These are phyloP conservation scores for Paecilomyces dactylethromorphus DNA, from an alignment of 2,329 filamentous ascomycete species.

Conservation along the genomic window DNA sequence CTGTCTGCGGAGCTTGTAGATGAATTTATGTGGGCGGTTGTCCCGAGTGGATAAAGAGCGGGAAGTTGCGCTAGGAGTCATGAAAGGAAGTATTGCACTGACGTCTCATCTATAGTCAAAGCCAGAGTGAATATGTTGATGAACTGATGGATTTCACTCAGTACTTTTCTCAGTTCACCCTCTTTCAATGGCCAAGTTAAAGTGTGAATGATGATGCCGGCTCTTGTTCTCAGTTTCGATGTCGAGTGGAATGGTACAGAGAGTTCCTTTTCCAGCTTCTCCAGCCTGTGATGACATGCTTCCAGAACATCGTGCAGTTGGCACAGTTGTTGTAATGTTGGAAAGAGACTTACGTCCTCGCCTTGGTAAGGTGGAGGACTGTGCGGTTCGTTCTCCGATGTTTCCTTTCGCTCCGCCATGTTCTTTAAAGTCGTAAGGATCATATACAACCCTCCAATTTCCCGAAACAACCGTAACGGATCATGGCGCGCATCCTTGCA, in stretches of 20 bases:
- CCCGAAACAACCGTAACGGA: slow-evolving; percentile 2
- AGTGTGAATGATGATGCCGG: neutral
- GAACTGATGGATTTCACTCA: slow-evolving; percentile 4
- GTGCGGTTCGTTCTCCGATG: neutral
- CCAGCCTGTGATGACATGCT: slow-evolving; percentile 1
- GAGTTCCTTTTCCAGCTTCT: slow-evolving; percentile 3
- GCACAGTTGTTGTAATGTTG: slow-evolving; percentile 2
- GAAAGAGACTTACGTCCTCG: neutral
- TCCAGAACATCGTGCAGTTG: slow-evolving; percentile 3
- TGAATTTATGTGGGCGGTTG: neutral
- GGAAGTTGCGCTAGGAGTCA: neutral
- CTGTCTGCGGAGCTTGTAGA: neutral
- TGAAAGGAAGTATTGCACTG: neutral
- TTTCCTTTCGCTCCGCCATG: slow-evolving; percentile 1
- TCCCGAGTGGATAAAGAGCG: neutral
- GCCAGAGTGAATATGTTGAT: slow-evolving; percentile 4
- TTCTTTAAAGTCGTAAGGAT: slow-evolving; percentile 2
- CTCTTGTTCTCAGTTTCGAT: neutral
- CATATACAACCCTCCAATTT: slow-evolving; percentile 5
- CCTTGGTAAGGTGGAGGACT: neutral
- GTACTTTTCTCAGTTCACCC: slow-evolving; percentile 1
- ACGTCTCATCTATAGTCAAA: slow-evolving; percentile 3
- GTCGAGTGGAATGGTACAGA: neutral
- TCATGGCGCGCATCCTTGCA: slow-evolving; percentile 2
- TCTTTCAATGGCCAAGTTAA: slow-evolving; percentile 5